These are phyloP conservation scores for Bondarzewia mesenterica DNA, from an alignment of 1,284 basidiomycete species.

Conservation along the genomic window DNA sequence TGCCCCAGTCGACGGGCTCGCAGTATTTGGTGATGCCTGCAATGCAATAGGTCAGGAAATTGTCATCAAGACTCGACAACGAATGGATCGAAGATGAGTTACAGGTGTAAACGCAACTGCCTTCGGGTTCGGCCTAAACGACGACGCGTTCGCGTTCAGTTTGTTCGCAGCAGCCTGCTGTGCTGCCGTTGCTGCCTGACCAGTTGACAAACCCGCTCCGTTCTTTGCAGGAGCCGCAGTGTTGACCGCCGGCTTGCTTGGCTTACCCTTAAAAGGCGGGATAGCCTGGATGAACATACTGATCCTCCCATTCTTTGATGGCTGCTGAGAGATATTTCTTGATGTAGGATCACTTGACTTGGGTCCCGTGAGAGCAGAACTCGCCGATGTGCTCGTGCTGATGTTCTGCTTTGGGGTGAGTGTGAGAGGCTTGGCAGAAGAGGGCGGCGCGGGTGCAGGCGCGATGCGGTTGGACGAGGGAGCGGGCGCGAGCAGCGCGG, in stretches of 20 bases:
- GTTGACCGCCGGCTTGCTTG: conserved; percentile 18
- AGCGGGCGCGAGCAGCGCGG: conserved; percentile 24
- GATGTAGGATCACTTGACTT: conserved; percentile 23
- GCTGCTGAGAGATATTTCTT: conserved; percentile 20
- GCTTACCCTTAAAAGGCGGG: conserved; percentile 81
- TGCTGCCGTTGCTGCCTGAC: too few species aligned
- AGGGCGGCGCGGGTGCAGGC: not conserved
- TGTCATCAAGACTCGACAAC: not conserved
- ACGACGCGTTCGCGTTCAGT: conserved; percentile 68
- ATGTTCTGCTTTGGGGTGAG: conserved; percentile 2
- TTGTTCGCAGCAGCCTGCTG: conserved; percentile 30
- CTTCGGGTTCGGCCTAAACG: conserved; percentile 56
- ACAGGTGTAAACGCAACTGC: conserved; percentile 15
- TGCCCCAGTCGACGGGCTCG: conserved; percentile 35
- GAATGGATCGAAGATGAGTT: not conserved
- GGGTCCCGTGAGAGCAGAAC: conserved; percentile 1
- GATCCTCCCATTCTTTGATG: conserved; percentile 26
- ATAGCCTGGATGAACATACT: conserved; percentile 82
- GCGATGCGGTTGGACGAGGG: conserved; percentile 2
- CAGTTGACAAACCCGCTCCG: conserved; percentile 21
- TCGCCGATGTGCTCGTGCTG: conserved; percentile 5
- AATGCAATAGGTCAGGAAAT: not conserved
- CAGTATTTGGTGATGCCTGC: conserved; percentile 33
- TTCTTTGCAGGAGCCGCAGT: conserved; percentile 19
- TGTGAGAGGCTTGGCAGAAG: conserved; percentile 11